Conservation (phyloP, 495 filamentous ascomycete species). For the Tuber borchii region DNA sequence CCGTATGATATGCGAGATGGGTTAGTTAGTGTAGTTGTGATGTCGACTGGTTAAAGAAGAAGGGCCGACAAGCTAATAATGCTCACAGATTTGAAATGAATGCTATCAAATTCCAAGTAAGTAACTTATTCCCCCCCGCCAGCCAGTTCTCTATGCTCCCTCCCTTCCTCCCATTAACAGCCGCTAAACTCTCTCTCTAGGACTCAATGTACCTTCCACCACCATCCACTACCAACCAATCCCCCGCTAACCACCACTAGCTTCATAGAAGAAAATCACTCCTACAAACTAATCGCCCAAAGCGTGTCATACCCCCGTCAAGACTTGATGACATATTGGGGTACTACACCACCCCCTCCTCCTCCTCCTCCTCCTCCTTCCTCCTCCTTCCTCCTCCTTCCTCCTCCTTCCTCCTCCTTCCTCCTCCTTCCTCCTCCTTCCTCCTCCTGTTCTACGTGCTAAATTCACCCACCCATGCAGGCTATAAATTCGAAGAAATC, state of each 20-base stretch:
- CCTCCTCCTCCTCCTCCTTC: background rate
- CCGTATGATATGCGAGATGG: constrained; percentile 76
- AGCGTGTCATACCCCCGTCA: constrained; percentile 48
- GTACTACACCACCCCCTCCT: constrained; percentile 39
- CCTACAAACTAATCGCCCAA: constrained; percentile 52
- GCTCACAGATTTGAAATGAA: constrained; percentile 83
- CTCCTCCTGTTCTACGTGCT: background rate
- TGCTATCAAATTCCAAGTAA: constrained; percentile 68
- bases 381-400: background rate
- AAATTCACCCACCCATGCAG: constrained; percentile 45
- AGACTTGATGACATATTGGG: constrained; percentile 56
- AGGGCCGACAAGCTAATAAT: constrained; percentile 2
- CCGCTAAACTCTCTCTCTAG: constrained; percentile 10
- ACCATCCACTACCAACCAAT: background rate
- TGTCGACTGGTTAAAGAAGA: constrained; percentile 14
- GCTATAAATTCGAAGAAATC: constrained; percentile 94
- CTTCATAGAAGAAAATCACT: constrained; percentile 88
- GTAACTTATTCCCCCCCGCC: constrained; percentile 48
- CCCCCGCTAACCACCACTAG: constrained; percentile 45
- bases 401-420: background rate
- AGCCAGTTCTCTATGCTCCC: background rate
- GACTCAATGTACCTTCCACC: constrained; percentile 29
- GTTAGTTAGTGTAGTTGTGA: constrained; percentile 53
- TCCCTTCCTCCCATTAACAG: background rate
- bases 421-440: background rate